phyloP scores from a whole-genome alignment of 1,284 basidiomycete species.

The Bondarzewia mesenterica region DNA sequence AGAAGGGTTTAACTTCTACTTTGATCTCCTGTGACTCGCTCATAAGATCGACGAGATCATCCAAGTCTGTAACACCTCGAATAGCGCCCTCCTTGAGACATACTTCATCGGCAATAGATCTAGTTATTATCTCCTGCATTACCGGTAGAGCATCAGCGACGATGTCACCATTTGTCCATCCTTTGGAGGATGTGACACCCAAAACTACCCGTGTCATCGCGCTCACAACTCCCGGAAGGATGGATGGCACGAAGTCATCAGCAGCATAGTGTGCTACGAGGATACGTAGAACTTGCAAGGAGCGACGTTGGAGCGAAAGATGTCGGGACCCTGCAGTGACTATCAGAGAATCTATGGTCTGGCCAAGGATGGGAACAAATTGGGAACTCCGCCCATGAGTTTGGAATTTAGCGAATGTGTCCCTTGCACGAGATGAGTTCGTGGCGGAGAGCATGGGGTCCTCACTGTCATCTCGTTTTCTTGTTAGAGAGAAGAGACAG shows the following conservation, averaged over 20 bases:
- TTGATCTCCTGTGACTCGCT: conserved; percentile 10
- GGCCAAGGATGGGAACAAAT: conserved; percentile 76
- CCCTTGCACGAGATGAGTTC: conserved; percentile 22
- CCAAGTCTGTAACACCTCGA: conserved; percentile 44
- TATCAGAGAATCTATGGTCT: conserved; percentile 71
- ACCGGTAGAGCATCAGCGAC: conserved; percentile 52
- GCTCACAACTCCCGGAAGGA: conserved; percentile 79
- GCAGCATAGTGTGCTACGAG: conserved; percentile 59
- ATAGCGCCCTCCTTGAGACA: conserved; percentile 58
- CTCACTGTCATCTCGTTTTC: conserved; percentile 34
- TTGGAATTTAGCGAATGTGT: conserved; percentile 31
- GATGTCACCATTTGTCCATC: conserved; percentile 58
- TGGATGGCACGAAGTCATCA: conserved; percentile 54
- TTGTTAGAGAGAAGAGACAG: conserved; percentile 52
- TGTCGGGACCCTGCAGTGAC: conserved; percentile 45
- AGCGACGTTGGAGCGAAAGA: conserved; percentile 51
- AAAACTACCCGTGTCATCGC: conserved; percentile 62
- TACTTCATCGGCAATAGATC: conserved; percentile 54
- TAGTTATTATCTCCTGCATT: conserved; percentile 47
- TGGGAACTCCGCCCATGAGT: conserved; percentile 36
- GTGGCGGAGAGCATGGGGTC: conserved; percentile 18
- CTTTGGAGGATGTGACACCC: conserved; percentile 37
- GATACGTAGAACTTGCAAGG: conserved; percentile 51
- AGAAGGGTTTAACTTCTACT: conserved; percentile 20
- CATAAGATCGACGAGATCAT: conserved; percentile 42